Conservation (phyloP, 2,329 filamentous ascomycete species). For the Parasarocladium wereldwijsianum region DNA sequence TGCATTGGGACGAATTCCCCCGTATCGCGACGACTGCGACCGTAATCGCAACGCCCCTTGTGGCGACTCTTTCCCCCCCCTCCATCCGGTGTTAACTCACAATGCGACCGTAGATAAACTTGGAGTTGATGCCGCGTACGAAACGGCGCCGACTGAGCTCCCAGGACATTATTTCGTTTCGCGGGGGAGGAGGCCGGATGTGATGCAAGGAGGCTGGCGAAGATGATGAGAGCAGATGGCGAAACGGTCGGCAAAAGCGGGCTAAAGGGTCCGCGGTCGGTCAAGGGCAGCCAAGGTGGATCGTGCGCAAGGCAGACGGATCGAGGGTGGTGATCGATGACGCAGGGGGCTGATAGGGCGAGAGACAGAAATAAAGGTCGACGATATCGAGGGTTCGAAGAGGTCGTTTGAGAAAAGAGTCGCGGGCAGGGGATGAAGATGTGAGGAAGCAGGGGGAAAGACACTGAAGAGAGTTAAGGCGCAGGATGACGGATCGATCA, state of each 20-base stretch:
- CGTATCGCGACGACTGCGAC: too few species aligned
- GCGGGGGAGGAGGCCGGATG: background rate
- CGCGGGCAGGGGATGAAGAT: conserved; percentile 1
- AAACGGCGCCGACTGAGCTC: conserved; percentile 45
- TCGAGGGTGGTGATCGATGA: background rate
- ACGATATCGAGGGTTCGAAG: conserved; percentile 1
- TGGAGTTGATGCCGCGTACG: conserved; percentile 44
- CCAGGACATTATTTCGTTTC: conserved; percentile 33
- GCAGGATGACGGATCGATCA: background rate
- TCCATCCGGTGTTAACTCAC: too few species aligned
- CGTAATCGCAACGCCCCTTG: too few species aligned
- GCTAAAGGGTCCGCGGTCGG: background rate
- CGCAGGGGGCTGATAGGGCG: conserved; percentile 2
- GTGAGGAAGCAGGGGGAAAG: background rate
- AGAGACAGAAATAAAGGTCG: conserved; percentile 1
- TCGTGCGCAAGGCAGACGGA: conserved; percentile 2
- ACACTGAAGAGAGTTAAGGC: background rate
- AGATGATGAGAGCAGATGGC: background rate
- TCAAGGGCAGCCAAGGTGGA: conserved; percentile 2
- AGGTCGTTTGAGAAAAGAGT: background rate
- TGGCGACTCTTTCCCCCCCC: too few species aligned
- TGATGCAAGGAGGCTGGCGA: background rate
- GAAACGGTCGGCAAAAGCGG: conserved; percentile 2
- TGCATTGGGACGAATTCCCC: background rate
- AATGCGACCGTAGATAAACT: conserved; percentile 59